Conservation (phyloP, 139 green algal genomes). For the Micromonas commoda region DNA sequence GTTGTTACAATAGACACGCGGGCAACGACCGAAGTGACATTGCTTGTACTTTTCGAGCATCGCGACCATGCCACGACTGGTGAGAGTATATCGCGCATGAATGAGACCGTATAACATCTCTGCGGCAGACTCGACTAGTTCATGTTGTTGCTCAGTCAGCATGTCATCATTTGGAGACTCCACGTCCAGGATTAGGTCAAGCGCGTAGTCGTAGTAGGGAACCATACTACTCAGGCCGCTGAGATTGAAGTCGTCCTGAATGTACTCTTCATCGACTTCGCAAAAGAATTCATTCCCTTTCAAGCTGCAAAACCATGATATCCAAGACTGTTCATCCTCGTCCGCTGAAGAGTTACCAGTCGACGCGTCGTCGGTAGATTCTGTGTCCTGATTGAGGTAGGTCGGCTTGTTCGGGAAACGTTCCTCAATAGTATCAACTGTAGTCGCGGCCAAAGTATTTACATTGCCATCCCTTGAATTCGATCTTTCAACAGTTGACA, state of each 20-base stretch:
- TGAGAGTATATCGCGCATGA: conserved; percentile 90
- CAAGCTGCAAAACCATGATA: conserved; percentile 84
- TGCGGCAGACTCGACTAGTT: conserved; percentile 85
- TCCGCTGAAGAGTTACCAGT: conserved; percentile 17
- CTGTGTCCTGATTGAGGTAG: not conserved
- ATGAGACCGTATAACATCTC: conserved; percentile 97
- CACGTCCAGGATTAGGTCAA: conserved; percentile 92
- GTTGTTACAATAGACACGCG: conserved; percentile 77
- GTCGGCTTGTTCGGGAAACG: not conserved
- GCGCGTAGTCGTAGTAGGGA: conserved; percentile 95
- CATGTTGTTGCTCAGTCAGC: conserved; percentile 54
- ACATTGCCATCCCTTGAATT: too few species aligned
- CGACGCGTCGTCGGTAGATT: not conserved
- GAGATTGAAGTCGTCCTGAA: conserved; percentile 98
- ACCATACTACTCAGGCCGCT: conserved; percentile 80
- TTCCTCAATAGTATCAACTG: not conserved
- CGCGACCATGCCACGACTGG: conserved; percentile 53
- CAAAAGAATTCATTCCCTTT: conserved; percentile 46
- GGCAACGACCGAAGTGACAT: conserved; percentile 86
- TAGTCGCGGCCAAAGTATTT: too few species aligned
- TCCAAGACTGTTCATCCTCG: conserved; percentile 56
- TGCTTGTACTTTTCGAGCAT: conserved; percentile 86
- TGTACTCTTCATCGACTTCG: conserved; percentile 88
- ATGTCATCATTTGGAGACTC: conserved; percentile 66
- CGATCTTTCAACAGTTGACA: too few species aligned